Evolutionary conservation across 1,139 yeast species (phyloP).

Genomic region (Taphrina deformans): DNA sequence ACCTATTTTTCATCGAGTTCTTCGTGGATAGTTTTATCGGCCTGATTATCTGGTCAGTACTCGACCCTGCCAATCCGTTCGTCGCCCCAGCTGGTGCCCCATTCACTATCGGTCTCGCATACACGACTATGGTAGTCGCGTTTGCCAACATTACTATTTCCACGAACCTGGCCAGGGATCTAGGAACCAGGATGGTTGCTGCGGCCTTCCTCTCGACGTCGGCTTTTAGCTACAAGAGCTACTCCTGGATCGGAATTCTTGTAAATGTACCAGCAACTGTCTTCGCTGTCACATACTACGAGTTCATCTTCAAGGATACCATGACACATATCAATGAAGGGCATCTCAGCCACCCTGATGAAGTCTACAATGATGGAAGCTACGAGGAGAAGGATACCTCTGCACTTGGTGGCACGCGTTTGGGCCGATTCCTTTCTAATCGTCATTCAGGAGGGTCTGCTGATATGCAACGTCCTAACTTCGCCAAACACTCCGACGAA

Average conservation of each 20-base stretch:
- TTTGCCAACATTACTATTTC: slow-evolving; percentile 25
- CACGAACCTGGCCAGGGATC: slow-evolving; percentile 30
- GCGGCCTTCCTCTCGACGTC: slow-evolving; percentile 18
- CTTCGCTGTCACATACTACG: slow-evolving; percentile 22
- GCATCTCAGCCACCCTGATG: slow-evolving; percentile 30
- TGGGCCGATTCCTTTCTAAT: slow-evolving; percentile 23
- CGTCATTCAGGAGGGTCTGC: slow-evolving; percentile 21
- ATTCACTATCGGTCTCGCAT: slow-evolving; percentile 28
- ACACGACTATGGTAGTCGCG: slow-evolving; percentile 22
- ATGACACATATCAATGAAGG: slow-evolving; percentile 24
- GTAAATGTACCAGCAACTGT: slow-evolving; percentile 33
- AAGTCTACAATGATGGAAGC: background rate
- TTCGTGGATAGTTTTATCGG: slow-evolving; percentile 27
- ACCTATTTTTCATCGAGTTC: slow-evolving; percentile 29
- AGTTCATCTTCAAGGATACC: slow-evolving; percentile 18
- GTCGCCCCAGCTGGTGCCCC: slow-evolving; percentile 31
- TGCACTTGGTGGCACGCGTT: slow-evolving; percentile 9
- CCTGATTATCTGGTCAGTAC: slow-evolving; percentile 25
- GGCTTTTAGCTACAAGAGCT: slow-evolving; percentile 26
- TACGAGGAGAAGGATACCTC: background rate
- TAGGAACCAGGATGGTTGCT: slow-evolving; percentile 31
- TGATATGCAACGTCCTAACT: slow-evolving; percentile 8
- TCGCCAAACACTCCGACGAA: background rate
- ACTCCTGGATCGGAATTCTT: slow-evolving; percentile 25
- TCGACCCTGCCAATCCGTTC: slow-evolving; percentile 34